Conservation (phyloP, 495 filamentous ascomycete genomes). For the Trichoderma parareesei region DNA sequence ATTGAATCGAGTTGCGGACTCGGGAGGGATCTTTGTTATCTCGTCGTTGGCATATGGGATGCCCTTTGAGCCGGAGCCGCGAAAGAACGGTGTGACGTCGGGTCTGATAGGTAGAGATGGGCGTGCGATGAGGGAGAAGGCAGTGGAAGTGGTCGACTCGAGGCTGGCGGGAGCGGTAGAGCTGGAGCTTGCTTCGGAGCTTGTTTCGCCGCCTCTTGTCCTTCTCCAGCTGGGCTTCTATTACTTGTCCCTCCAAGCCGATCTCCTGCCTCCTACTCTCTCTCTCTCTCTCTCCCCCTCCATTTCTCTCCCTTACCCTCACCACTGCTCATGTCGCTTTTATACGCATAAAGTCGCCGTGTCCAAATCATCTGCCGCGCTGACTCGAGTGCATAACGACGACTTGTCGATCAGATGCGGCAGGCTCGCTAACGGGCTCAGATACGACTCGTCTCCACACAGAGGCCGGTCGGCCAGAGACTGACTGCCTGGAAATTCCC, state of each 20-base stretch:
- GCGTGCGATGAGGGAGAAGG: too few relatives aligned
- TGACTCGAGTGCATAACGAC: not conserved
- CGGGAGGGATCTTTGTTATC: not conserved
- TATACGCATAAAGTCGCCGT: not conserved
- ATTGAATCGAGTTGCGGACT: not conserved
- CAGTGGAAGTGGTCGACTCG: too few relatives aligned
- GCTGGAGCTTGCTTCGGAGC: too few relatives aligned
- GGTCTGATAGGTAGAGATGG: too few relatives aligned
- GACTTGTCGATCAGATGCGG: not conserved
- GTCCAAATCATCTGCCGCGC: slow-evolving; percentile 3
- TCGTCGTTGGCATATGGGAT: not conserved
- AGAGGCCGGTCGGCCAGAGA: not conserved
- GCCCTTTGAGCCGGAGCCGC: not conserved
- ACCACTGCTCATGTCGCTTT: not conserved
- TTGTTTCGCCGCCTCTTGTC: too few relatives aligned
- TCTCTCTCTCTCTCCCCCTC: too few relatives aligned
- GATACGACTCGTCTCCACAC: slow-evolving; percentile 3
- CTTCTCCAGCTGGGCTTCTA: too few relatives aligned
- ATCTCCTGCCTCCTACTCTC: too few relatives aligned
- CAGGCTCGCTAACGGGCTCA: not conserved
- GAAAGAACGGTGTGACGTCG: slow-evolving; percentile 7
- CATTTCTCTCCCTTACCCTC: not conserved
- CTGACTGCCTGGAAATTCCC: not conserved
- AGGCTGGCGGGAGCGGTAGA: too few relatives aligned
- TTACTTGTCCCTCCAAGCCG: too few relatives aligned